Base-by-base conservation (phyloP, 179 eudicot species). In the Amaranthus tricolor region DNA sequence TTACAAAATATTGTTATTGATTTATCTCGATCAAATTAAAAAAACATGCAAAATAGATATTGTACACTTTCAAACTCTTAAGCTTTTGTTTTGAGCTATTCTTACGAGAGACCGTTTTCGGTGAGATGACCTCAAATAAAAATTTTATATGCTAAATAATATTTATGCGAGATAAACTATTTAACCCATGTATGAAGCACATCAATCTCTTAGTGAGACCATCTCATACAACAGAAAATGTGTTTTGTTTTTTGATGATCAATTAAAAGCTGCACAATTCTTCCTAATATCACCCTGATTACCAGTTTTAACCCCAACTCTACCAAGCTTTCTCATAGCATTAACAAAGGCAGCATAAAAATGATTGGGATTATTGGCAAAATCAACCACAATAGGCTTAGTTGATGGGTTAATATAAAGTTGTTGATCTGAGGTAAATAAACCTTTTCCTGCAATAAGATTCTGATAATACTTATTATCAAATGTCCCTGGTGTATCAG, bases 391-490 rank as follows among this genome's bases (percentile, higher is more conserved):
- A 5, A 80, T 86, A 5, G 79, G 60, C 75, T 71, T 75, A 24
- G 93, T 78, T 9, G 80, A 31, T 0, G 71, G 59, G 65, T 87
- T 72, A 1, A 81, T 83, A 59, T 75, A 90, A 10, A 89, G 83
- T 77, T 84, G 88, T n/a, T 90, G 84, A 72, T 90, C 96, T 19
- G 96, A 89, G 24, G 85, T 84, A 43, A 90, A 71, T 82, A 90
- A 21, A 1, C 96, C 93, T 67, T 63, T 87, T 69, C 96, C 89
- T 21, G 79, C 85, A 40, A 89, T 71, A 70, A 90, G 76, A 68
- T 87, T 82, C 81, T 86, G 86, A 72, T 78, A 90, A 63, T 90
- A 90, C 60, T 65, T 66, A 67, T 90, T 90, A 82, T 90, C 96
- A 5, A 90, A 90, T 10, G 68, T 75, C 2, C 45, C 24, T 20